phyloP scores from a whole-genome alignment of 83 land plant genomes.

The Diphasiastrum complanatum region DNA sequence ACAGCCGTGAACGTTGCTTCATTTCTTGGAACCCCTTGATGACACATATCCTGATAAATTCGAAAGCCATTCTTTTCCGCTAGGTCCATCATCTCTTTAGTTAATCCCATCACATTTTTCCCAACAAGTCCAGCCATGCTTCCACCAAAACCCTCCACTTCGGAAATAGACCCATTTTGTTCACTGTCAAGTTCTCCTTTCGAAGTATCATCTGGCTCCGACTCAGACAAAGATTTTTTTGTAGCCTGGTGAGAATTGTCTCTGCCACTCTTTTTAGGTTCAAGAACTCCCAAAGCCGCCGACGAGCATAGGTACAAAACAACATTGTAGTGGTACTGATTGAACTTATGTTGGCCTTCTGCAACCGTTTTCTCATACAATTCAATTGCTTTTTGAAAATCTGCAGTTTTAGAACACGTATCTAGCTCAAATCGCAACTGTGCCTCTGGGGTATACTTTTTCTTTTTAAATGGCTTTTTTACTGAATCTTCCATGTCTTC shows the following conservation, averaged over 20 bases:
- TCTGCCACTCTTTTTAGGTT: conserved; percentile 8
- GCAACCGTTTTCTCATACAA: not conserved
- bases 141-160: conserved; percentile 7
- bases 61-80: not conserved
- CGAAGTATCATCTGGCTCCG: not conserved
- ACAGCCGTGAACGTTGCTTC: conserved; percentile 14
- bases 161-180: not conserved
- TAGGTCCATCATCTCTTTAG: conserved; percentile 12
- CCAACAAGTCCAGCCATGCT: conserved; percentile 12
- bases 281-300: conserved; percentile 3
- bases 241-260: not conserved
- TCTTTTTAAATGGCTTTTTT: no score
- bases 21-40: not conserved
- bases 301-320: conserved; percentile 8
- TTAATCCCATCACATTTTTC: conserved; percentile 4
- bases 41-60: not conserved
- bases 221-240: no score
- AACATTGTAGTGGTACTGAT: conserved; percentile 7
- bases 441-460: conserved; percentile 8
- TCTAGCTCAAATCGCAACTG: not conserved
- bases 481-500: no score
- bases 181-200: not conserved
- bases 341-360: not conserved
- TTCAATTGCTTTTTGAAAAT: not conserved
- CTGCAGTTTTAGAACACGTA: conserved; percentile 1